Evolutionary conservation across 306 rosid species (phyloP).

Genomic region (Oemleria cerasiformis): DNA sequence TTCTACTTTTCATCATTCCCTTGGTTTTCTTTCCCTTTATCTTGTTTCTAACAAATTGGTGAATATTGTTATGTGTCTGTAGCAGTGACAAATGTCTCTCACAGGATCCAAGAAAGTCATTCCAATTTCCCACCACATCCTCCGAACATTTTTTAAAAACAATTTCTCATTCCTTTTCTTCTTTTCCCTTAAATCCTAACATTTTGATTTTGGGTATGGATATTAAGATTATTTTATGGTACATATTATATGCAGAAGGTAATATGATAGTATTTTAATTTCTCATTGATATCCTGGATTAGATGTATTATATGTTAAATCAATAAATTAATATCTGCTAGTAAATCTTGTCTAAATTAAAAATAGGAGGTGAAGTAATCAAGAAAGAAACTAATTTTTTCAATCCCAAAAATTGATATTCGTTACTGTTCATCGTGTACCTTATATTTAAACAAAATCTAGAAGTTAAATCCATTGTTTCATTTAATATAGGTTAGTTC

Average conservation of each 20-base stretch:
- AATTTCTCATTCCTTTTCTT: not conserved
- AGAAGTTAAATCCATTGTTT: no score
- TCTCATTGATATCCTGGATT: no score
- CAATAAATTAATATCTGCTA: no score
- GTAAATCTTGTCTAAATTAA: no score
- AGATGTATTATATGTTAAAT: no score
- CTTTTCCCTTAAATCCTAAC: not conserved
- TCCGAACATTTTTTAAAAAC: slow-evolving; percentile 20
- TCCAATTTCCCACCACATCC: slow-evolving; percentile 74
- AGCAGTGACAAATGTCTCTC: slow-evolving; percentile 60
- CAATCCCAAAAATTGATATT: no score
- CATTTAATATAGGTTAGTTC: no score
- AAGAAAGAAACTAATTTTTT: no score
- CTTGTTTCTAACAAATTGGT: slow-evolving; percentile 56
- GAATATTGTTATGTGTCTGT: slow-evolving; percentile 15
- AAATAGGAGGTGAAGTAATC: no score
- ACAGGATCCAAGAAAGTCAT: slow-evolving; percentile 92
- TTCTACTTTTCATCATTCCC: slow-evolving; percentile 98
- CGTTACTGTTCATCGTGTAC: no score
- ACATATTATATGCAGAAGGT: not conserved
- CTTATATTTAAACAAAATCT: no score
- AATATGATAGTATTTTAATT: no score
- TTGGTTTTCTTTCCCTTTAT: slow-evolving; percentile 56
- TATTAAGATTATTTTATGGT: not conserved
- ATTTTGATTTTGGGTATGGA: not conserved